These are phyloP conservation scores for Panellus pusillus DNA, from an alignment of 768 basidiomycete species.

Conservation along the genomic window DNA sequence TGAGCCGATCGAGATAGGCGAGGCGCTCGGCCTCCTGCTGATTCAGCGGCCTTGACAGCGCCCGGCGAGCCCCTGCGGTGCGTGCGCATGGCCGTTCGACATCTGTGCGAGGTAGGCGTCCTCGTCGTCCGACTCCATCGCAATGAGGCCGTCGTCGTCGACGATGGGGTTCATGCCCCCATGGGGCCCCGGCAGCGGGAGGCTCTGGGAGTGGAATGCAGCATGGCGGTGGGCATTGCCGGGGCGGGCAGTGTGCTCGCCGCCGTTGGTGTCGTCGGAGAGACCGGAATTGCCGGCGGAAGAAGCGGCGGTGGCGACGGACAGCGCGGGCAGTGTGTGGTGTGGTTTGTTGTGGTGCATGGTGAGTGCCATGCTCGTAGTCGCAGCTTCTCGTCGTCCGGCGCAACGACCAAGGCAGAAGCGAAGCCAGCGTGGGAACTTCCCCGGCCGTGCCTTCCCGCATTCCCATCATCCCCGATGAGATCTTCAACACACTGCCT, in stretches of 20 bases:
- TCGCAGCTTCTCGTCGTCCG: too few relatives aligned
- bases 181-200: slow-evolving; percentile 17
- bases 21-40: slow-evolving; percentile 67
- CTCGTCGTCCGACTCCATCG: neutral
- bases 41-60: slow-evolving; percentile 59
- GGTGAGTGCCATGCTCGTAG: neutral
- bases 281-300: slow-evolving; percentile 36
- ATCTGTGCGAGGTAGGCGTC: neutral
- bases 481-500: too few relatives aligned
- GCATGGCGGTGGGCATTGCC: slow-evolving; percentile 47
- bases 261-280: slow-evolving; percentile 27
- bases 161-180: slow-evolving; percentile 4
- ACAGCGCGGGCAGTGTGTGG: slow-evolving; percentile 29
- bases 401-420: too few relatives aligned
- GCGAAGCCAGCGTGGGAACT: too few relatives aligned
- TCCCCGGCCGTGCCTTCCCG: too few relatives aligned
- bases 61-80: slow-evolving; percentile 36
- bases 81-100: slow-evolving; percentile 11
- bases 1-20: slow-evolving; percentile 78
- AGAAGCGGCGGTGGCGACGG: slow-evolving; percentile 38
- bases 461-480: too few relatives aligned
- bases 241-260: slow-evolving; percentile 50
- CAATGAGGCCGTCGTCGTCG: slow-evolving; percentile 4
- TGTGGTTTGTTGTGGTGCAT: slow-evolving; percentile 6
- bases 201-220: slow-evolving; percentile 38